Evolutionary conservation across 805 yeast species (phyloP), one percentile per base, ranked within the genome.

Genomic region (Suhomyces tanzawaensis): DNA sequence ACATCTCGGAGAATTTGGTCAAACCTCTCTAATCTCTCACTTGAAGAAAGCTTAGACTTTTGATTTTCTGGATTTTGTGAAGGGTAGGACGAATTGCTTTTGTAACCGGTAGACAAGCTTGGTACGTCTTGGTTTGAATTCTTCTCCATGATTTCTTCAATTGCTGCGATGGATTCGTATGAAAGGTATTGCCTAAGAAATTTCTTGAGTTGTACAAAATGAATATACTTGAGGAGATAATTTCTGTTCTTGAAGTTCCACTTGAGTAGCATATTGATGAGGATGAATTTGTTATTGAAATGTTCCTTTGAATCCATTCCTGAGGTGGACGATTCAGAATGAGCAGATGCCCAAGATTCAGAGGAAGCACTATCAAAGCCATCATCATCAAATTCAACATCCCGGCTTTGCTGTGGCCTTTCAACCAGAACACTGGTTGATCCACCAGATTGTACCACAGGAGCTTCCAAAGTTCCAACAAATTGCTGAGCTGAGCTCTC

Each of bases 211-310:
- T 63, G 62, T 11, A 67, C 64, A 34, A 61, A 62, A 44, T 66
- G 69, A 39, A 69, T 43, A 42, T 67, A 69, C 41, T 58, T 62
- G 38, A 61, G 45, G 13, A 66, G 40, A 6, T 46, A 40, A 31
- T 69, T 64, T 19, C 74, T 48, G 34, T 63, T 64, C 5, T 49
- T 39, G 30, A 55, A 58, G 43, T 69, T 69, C 74, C 74, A 69
- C 40, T 69, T 69, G 25, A 68, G 46, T 26, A 66, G 55, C 71
- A 65, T 66, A 19, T 62, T 55, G 5, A 65, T 53, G 12, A 68
- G 50, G 7, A 66, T 49, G 36, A 69, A 69, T 41, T 60, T 60
- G 44, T 69, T 69, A 37, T 66, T 60, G 46, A 66, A 69, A 18
- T 35, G 31, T 13, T 45, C 14, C 30, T 26, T 21, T 7, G 23